Conservation (phyloP, 768 basidiomycete species). For the Suillus subalutaceus region DNA sequence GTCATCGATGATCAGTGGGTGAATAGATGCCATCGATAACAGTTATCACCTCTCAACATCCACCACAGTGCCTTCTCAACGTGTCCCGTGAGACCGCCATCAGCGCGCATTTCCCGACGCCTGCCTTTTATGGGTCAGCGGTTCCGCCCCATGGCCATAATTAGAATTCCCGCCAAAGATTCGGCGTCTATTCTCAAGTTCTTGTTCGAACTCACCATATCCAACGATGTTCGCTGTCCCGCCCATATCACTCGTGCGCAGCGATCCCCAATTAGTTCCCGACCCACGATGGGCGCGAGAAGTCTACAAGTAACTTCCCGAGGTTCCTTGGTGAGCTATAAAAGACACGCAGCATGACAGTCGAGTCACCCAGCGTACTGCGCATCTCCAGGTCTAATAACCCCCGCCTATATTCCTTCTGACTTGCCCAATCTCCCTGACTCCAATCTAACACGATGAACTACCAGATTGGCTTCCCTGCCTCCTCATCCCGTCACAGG, state of each 20-base stretch:
- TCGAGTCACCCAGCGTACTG: slow-evolving; percentile 26
- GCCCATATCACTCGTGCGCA: slow-evolving; percentile 21
- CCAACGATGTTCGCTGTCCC: slow-evolving; percentile 31
- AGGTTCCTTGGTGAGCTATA: slow-evolving; percentile 27
- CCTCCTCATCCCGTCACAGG: slow-evolving; percentile 19
- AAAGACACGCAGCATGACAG: slow-evolving; percentile 19
- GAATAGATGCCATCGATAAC: slow-evolving; percentile 3
- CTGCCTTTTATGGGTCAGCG: slow-evolving; percentile 17
- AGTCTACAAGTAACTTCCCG: slow-evolving; percentile 22
- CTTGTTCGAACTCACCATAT: slow-evolving; percentile 19
- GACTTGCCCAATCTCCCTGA: background rate
- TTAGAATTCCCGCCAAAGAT: slow-evolving; percentile 20
- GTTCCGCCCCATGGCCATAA: slow-evolving; percentile 21
- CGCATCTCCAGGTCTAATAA: background rate
- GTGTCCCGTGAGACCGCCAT: slow-evolving; percentile 18
- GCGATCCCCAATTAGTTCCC: background rate
- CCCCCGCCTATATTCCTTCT: background rate
- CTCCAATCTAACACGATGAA: slow-evolving; percentile 22
- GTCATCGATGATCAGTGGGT: background rate
- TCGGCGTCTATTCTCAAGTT: slow-evolving; percentile 5
- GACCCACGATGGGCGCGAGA: slow-evolving; percentile 1
- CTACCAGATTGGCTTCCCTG: slow-evolving; percentile 9
- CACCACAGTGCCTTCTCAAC: slow-evolving; percentile 9
- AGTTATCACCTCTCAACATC: background rate
- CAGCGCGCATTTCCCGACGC: slow-evolving; percentile 24